phyloP scores from a whole-genome alignment of 345 rosid genomes.

The Laguncularia racemosa region DNA sequence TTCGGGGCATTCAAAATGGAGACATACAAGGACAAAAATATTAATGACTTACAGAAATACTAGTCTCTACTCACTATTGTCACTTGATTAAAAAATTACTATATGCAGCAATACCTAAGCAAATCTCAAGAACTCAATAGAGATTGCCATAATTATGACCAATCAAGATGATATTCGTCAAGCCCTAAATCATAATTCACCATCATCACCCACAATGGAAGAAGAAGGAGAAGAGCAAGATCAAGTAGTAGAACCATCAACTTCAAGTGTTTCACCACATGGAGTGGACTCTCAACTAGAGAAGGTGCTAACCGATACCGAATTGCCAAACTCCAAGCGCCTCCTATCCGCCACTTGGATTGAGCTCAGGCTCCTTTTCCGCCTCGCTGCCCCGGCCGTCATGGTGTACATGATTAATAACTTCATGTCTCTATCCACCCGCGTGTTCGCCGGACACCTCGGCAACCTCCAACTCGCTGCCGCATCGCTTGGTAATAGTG shows the following conservation, averaged over 20 bases:
- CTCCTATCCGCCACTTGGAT: slow-evolving; percentile 17
- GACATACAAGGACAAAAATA: too few species aligned
- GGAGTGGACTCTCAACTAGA: slow-evolving; percentile 14
- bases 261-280: background rate
- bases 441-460: slow-evolving; percentile 25
- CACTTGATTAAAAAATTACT: too few species aligned
- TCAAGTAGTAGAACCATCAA: background rate
- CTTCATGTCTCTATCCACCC: slow-evolving; percentile 23
- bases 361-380: slow-evolving; percentile 19
- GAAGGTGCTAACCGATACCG: slow-evolving; percentile 8
- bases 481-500: slow-evolving; percentile 24
- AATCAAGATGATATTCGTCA: too few species aligned
- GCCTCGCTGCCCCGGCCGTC: slow-evolving; percentile 23
- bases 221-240: background rate
- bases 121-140: too few species aligned
- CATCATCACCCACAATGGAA: background rate
- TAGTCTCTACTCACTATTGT: too few species aligned
- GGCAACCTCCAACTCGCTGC: slow-evolving; percentile 33
- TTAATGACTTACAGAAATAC: too few species aligned
- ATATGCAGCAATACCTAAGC: too few species aligned
- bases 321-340: slow-evolving; percentile 10
- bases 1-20: too few species aligned
- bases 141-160: too few species aligned
- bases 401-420: slow-evolving; percentile 23
- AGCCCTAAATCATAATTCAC: too few species aligned